These are phyloP conservation scores for Candida chauliodis DNA, from an alignment of 805 yeast species.

Conservation along the genomic window DNA sequence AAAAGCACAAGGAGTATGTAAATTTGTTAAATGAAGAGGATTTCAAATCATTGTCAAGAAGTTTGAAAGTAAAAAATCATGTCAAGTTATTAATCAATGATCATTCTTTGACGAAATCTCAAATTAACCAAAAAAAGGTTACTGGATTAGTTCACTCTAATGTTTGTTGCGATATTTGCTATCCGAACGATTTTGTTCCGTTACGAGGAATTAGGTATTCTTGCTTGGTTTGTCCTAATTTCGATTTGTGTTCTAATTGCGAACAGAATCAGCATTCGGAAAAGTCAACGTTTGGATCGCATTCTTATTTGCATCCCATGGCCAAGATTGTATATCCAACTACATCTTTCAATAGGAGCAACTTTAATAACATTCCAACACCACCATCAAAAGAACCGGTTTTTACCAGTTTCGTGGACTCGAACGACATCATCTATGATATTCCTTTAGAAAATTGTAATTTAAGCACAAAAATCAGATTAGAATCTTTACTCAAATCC, in stretches of 20 bases:
- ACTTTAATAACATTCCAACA: neutral
- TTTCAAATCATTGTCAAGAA: slow-evolving; percentile 41
- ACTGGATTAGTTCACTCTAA: slow-evolving; percentile 19
- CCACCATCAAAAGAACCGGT: neutral
- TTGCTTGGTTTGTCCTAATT: slow-evolving; percentile 51
- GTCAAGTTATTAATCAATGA: slow-evolving; percentile 32
- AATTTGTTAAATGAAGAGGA: slow-evolving; percentile 36
- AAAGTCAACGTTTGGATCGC: slow-evolving; percentile 15
- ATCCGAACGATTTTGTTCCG: slow-evolving; percentile 28
- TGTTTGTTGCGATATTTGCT: slow-evolving; percentile 35
- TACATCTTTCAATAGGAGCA: neutral
- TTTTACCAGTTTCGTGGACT: neutral
- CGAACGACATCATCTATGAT: slow-evolving; percentile 19
- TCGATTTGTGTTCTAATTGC: slow-evolving; percentile 47
- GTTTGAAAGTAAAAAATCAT: slow-evolving; percentile 46
- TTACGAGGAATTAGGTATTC: slow-evolving; percentile 46
- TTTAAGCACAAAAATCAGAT: slow-evolving; percentile 11
- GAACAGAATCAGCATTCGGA: slow-evolving; percentile 16
- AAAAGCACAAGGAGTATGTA: slow-evolving; percentile 40
- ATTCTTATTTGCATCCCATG: slow-evolving; percentile 26
- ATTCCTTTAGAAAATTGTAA: slow-evolving; percentile 23
- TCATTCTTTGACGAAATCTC: slow-evolving; percentile 3
- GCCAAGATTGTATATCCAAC: slow-evolving; percentile 23
- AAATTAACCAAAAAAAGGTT: neutral
- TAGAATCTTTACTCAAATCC: slow-evolving; percentile 15